phyloP scores from a whole-genome alignment of 148 eudicot species.

The Linanthus parryae region DNA sequence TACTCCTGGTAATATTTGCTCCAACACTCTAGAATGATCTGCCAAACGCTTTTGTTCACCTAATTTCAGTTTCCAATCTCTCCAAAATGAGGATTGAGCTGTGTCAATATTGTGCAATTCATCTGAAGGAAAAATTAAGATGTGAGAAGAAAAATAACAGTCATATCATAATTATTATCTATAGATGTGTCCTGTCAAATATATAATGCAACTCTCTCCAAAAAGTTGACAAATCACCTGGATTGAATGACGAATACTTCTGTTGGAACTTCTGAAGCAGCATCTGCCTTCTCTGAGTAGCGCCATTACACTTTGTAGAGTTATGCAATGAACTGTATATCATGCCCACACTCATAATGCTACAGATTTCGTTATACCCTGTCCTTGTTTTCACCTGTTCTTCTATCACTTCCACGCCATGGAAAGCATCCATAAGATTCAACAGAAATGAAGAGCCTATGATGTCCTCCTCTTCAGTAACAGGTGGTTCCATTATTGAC shows the following conservation, averaged over 20 bases:
- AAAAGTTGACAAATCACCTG: slow-evolving; percentile 40
- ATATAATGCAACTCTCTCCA: no score
- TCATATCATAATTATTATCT: no score
- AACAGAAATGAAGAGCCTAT: slow-evolving; percentile 83
- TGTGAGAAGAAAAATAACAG: slow-evolving; percentile 17
- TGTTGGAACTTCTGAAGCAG: slow-evolving; percentile 58
- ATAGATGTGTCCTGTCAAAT: no score
- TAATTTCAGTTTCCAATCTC: slow-evolving; percentile 86
- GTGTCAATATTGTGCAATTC: slow-evolving; percentile 60
- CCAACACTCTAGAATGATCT: slow-evolving; percentile 75
- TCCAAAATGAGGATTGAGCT: slow-evolving; percentile 93
- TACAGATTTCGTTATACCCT: slow-evolving; percentile 66
- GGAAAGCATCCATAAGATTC: slow-evolving; percentile 83
- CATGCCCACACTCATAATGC: slow-evolving; percentile 97
- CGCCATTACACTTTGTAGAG: slow-evolving; percentile 50
- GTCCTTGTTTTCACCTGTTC: slow-evolving; percentile 71
- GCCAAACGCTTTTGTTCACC: slow-evolving; percentile 81
- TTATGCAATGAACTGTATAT: slow-evolving; percentile 76
- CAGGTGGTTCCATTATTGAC: slow-evolving; percentile 86
- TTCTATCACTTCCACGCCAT: slow-evolving; percentile 92
- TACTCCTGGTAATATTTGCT: slow-evolving; percentile 90
- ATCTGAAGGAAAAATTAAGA: slow-evolving; percentile 36
- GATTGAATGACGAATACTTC: slow-evolving; percentile 45
- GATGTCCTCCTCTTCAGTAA: slow-evolving; percentile 77
- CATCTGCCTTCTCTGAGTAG: slow-evolving; percentile 74